Base-by-base conservation (phyloP, 441 rosid species). In the Daphne laureola region DNA sequence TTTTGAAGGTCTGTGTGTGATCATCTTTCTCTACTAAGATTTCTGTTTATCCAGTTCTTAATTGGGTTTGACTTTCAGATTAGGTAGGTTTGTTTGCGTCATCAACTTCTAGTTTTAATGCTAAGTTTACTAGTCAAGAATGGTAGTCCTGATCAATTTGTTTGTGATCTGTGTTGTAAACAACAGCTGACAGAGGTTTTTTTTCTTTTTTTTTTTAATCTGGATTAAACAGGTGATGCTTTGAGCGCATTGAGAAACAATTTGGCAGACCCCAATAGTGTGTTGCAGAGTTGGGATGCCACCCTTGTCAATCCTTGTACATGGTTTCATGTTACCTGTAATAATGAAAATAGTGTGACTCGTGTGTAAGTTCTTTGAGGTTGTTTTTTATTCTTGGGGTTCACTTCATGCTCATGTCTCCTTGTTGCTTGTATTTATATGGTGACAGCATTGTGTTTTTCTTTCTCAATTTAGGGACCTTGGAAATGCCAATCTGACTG, bases 401-500 rank as follows among this genome's bases (percentile, higher is more conserved):
- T 23, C 2, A 45, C n/a, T n/a, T n/a, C 17, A 44, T 65, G 48
- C 21, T 62, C 23, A 5, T 14, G 12, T 14, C 14, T 43, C 23
- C 6, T 5, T 58, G 49, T 12, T 53, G 18, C 12, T 1, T 52
- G 54, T 49, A 26, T 14, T 14, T 0, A 14, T 35, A 13, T 44
- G 55, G 48, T 43, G 23, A 55, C 46, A 23, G 43, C 49, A 51
- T 12, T 25, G 54, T 15, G 11, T 54, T 47, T 42, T 49, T 38
- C 41, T 66, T 49, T 73, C 44, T 58, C 49, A 26, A 12, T 12
- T 61, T 62, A 91, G 98, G 55, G 98, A 91, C 65, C 98, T 91
- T 61, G 96, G 96, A 67, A 86, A 86, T 71, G 98, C 98, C 9
- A 73, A 87, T 78, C 62, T 91, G 27, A 78, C 98, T 45, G 98